Evolutionary conservation across 208 protist species (phyloP).

Genomic region (Crithidia expoeki): DNA sequence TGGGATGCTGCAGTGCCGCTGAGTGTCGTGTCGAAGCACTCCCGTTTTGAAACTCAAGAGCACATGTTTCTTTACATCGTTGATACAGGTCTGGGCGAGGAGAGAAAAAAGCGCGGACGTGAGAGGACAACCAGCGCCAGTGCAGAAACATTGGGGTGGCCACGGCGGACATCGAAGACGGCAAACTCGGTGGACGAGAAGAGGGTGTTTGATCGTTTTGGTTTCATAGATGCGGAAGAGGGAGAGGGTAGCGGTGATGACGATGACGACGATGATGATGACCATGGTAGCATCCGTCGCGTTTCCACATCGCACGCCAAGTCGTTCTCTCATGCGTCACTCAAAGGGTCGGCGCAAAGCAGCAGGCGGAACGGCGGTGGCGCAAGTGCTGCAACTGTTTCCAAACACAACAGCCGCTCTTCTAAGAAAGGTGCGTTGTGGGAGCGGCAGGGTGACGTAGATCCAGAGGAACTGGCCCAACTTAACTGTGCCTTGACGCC

Average conservation of each 20-base stretch:
- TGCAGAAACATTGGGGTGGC: not conserved
- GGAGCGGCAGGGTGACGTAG: constrained; percentile 32
- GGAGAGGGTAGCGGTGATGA: not conserved
- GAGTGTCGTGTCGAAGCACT: constrained; percentile 55
- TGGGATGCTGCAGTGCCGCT: constrained; percentile 85
- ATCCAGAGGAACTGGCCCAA: constrained; percentile 21
- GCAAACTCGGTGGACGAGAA: too few species aligned
- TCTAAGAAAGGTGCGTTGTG: constrained; percentile 12
- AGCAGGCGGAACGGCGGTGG: not conserved
- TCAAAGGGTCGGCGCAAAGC: not conserved
- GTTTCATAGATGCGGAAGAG: too few species aligned
- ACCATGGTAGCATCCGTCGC: not conserved
- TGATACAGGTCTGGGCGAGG: constrained; percentile 23
- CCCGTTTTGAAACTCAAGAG: constrained; percentile 71
- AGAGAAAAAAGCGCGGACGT: constrained; percentile 29
- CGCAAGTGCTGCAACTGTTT: not conserved
- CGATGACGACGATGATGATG: constrained; percentile 4
- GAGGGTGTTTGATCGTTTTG: not conserved
- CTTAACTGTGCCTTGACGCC: not conserved
- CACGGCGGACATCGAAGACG: not conserved
- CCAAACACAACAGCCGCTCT: not conserved
- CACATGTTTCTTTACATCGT: constrained; percentile 81
- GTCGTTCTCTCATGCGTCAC: not conserved
- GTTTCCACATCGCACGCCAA: not conserved
- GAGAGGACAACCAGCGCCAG: not conserved